A percentile compares a stretch with the other conserved stretches of the same genome.
phyloP scores from a whole-genome alignment of 495 filamentous ascomycete species.

The Platismatia glauca region DNA sequence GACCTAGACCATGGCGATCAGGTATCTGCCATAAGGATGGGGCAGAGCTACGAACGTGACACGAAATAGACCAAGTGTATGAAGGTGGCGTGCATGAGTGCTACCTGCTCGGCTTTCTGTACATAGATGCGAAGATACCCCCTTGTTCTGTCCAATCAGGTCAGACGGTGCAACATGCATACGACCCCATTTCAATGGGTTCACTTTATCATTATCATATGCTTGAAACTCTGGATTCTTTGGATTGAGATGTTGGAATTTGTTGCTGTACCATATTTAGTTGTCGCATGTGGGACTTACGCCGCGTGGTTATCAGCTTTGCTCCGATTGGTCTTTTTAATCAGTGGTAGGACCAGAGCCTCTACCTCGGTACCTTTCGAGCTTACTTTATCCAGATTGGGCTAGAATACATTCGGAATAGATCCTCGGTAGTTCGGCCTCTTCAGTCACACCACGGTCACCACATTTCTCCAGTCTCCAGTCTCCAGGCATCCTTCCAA shows the following conservation, averaged over 20 bases:
- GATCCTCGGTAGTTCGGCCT: not conserved
- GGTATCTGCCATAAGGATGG: constrained; percentile 5
- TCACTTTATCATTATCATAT: not conserved
- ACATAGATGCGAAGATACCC: constrained; percentile 15
- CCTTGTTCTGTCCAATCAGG: not conserved
- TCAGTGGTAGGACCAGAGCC: no score
- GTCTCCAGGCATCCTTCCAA: no score
- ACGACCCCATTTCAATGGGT: not conserved
- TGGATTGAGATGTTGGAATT: not conserved
- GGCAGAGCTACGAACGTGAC: not conserved
- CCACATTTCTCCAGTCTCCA: no score
- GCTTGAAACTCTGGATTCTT: not conserved
- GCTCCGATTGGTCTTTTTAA: not conserved
- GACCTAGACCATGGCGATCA: constrained; percentile 2
- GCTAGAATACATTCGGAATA: not conserved
- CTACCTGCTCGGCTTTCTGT: not conserved
- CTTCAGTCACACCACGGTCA: not conserved
- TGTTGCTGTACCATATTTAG: constrained; percentile 2
- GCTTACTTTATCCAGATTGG: no score
- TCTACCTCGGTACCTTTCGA: no score
- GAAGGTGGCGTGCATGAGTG: not conserved
- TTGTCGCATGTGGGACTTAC: not conserved
- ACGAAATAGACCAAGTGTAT: not conserved
- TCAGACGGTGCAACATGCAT: not conserved
- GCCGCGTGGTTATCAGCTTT: constrained; percentile 2